Evolutionary conservation across 2,329 filamentous ascomycete species (phyloP), one percentile per base, ranked within the genome.

Genomic region (Fusarium lyarnte): DNA sequence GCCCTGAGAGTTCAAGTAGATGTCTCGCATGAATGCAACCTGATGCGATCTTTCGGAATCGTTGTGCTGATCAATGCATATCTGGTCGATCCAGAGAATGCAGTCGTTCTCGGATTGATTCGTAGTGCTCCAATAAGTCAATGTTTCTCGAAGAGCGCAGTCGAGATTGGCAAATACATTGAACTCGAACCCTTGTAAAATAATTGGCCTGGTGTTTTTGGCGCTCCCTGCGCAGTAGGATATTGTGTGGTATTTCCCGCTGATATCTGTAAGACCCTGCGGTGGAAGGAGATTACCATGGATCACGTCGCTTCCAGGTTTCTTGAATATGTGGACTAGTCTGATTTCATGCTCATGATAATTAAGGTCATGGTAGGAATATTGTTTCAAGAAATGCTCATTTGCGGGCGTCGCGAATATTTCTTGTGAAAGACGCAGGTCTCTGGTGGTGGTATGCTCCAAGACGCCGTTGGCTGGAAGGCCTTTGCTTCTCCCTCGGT

Each of bases 401-500:
- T 53, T 53, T 29, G 2, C 13, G 5, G 51, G 35, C 3, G 51
- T 53, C 3, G 25, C 35, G 17, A 53, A 53, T 27, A 41, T 41
- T n/a, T 53, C 25, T 41, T 36, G 2, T 27, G n/a, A 8, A 27
- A 17, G 17, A 23, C 17, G 17, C 16, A 10, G 12, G 31, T 35
- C n/a, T 2, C 11, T 23, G 1, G 14, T 25, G 6, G 4, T 23
- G 16, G 7, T 6, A 14, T 13, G 0, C 19, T 47, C n/a, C 19
- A 8, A 16, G 21, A 31, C 19, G 7, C 11, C 19, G 1, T 35
- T 33, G 13, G 0, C 8, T 16, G 16, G 8, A 7, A 19, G 8
- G 5, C 19, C 29, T 2, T 51, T 16, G 0, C 29, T 35, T 25
- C 7, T 9, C 5, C 5, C n/a, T 5, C 3, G 14, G 0, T 5